Evolutionary conservation across 495 filamentous ascomycete species (phyloP).

Genomic region (Xylaria scruposa): DNA sequence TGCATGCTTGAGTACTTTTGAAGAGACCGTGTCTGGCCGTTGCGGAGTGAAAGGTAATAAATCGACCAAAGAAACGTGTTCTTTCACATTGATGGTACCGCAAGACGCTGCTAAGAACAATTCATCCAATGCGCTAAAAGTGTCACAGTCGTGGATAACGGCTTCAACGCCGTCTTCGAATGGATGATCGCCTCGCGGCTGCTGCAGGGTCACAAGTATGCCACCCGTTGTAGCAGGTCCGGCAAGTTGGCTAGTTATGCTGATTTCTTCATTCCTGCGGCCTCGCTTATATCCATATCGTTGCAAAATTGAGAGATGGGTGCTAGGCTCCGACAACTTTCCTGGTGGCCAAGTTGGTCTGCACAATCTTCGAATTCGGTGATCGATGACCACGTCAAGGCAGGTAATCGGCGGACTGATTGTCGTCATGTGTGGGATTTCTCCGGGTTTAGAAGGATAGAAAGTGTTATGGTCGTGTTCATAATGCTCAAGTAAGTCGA

Average conservation of each 20-base stretch:
- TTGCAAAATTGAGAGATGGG: conserved; percentile 8
- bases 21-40: neutral
- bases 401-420: neutral
- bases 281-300: conserved; percentile 1
- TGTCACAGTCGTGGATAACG: conserved; percentile 9
- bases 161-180: conserved; percentile 5
- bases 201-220: neutral
- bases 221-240: conserved; percentile 13
- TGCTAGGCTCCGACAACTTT: neutral
- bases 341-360: neutral
- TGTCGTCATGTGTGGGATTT: neutral
- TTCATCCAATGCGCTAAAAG: neutral
- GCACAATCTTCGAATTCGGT: conserved; percentile 9
- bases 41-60: conserved; percentile 12
- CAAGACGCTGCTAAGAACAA: conserved; percentile 13
- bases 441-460: neutral
- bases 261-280: neutral
- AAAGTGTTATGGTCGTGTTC: neutral
- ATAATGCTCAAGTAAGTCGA: neutral
- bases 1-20: neutral
- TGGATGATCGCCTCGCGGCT: neutral
- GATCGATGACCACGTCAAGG: conserved; percentile 13
- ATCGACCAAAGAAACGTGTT: conserved; percentile 5
- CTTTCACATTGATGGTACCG: neutral
- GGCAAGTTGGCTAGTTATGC: conserved; percentile 5